phyloP scores from a whole-genome alignment of 73 alveolate species.

The Symbiodinium pilosum region DNA sequence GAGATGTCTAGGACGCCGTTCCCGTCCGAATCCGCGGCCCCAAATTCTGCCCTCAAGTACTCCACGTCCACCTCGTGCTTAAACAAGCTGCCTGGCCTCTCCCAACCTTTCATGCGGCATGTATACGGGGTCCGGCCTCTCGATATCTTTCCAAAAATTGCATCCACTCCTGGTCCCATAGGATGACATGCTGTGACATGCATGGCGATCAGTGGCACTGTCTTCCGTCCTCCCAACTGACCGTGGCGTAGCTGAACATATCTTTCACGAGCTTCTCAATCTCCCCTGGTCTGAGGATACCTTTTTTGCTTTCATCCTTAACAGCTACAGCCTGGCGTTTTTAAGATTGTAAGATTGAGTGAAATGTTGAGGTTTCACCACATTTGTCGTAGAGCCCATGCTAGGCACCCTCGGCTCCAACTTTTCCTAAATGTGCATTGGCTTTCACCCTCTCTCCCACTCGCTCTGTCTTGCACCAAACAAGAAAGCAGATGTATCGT shows the following conservation, averaged over 20 bases:
- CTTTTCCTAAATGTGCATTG: too few relatives aligned
- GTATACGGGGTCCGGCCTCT: neutral
- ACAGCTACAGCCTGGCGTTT: neutral
- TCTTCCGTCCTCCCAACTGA: conserved; percentile 76
- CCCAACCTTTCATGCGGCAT: too few relatives aligned
- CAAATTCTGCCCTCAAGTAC: conserved; percentile 46
- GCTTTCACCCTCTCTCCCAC: too few relatives aligned
- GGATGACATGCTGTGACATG: too few relatives aligned
- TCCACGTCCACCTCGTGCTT: conserved; percentile 47
- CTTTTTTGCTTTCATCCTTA: too few relatives aligned
- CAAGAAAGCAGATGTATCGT: too few relatives aligned
- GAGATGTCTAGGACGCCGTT: conserved; percentile 48
- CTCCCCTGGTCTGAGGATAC: conserved; percentile 59
- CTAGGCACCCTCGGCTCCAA: too few relatives aligned
- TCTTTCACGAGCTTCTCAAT: conserved; percentile 42
- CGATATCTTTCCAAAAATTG: conserved; percentile 67
- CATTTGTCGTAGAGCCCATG: neutral
- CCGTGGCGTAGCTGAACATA: conserved; percentile 91
- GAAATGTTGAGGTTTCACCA: neutral
- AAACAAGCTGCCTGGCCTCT: too few relatives aligned
- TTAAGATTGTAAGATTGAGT: neutral
- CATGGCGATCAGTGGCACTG: neutral
- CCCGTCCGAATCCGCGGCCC: conserved; percentile 20
- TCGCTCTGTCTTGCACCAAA: too few relatives aligned
- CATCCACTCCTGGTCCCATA: conserved; percentile 74